A percentile compares a stretch with the other conserved stretches of the same genome.
Conservation (phyloP, 1,139 yeast genomes). For the Yamadazyma trypodendri region DNA sequence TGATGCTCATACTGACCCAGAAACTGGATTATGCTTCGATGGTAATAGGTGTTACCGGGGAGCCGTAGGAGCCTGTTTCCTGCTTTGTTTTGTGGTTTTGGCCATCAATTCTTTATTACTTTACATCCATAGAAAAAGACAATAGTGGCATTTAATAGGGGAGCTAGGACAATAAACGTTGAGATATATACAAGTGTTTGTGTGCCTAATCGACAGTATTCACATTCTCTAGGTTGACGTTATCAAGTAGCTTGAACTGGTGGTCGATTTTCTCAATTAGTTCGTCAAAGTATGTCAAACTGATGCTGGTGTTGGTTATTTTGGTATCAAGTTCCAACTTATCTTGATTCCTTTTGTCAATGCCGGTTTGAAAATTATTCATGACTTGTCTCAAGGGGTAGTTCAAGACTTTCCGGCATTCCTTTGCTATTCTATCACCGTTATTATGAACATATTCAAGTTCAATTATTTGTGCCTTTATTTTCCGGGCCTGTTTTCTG, state of each 20-base stretch:
- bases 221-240: constrained; percentile 54
- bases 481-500: constrained; percentile 72
- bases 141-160: too few relatives aligned
- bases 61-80: constrained; percentile 32
- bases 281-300: constrained; percentile 59
- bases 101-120: constrained; percentile 23
- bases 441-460: constrained; percentile 78
- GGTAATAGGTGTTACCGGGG: constrained; percentile 39
- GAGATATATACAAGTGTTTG: too few relatives aligned
- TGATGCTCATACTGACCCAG: constrained; percentile 32
- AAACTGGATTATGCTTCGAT: constrained; percentile 33
- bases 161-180: too few relatives aligned
- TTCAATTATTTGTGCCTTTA: constrained; percentile 58
- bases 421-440: constrained; percentile 75
- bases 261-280: constrained; percentile 47
- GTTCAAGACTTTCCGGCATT: constrained; percentile 76
- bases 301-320: constrained; percentile 58
- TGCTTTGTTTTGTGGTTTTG: constrained; percentile 24
- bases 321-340: constrained; percentile 55
- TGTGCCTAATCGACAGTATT: constrained; percentile 39
- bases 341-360: constrained; percentile 62
- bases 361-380: constrained; percentile 66
- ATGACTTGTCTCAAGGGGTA: constrained; percentile 85
- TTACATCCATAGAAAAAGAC: constrained; percentile 21
- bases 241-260: constrained; percentile 47